Evolutionary conservation across 805 yeast genomes (phyloP), one percentile per base, ranked within the genome.

Genomic region (Wickerhamomyces sydowiorum): DNA sequence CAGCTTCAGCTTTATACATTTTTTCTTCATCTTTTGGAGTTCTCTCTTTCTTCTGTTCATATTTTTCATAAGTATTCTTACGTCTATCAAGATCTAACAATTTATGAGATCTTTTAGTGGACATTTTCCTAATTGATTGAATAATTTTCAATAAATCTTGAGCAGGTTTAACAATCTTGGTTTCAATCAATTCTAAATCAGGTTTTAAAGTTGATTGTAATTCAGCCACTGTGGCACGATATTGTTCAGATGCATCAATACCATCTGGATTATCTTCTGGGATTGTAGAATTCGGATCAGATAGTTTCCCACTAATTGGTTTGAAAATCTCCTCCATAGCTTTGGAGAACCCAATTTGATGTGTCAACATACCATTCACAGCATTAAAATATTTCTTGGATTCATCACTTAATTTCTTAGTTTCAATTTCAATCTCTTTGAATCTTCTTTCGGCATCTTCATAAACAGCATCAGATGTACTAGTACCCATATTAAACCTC

Each of bases 231-330:
- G 89, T 83, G 34, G 76, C 95, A 44, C 95, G 73, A 65, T 90
- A 93, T 60, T 85, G 95, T 58, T 86, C 96, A 55, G 95, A 79
- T 1, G 99, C 99, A 56, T 85, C 81, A 51, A 93, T 88, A 53
- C 98, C 99, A 40, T 93, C 95, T 4, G 97, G 97, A 58, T 90
- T 90, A 52, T 95, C 97, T 60, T 93, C 99, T 0, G 90, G 90
- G 37, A 79, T 75, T 2, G 87, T 64, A 7, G 93, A 78, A 57
- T 82, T 86, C 7, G 97, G 96, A 61, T 93, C 98, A 14, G 93
- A 80, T 60, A 86, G 70, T 47, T 89, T 80, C 34, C 99, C 99
- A 42, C 93, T 81, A 47, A 93, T 93, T 1, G 99, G 99, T 65
- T 91, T 88, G 69, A 89, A 93, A 46, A 93, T 85, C 59, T 90